phyloP scores from a whole-genome alignment of 129 eudicot species.

The Helianthus annuus region DNA sequence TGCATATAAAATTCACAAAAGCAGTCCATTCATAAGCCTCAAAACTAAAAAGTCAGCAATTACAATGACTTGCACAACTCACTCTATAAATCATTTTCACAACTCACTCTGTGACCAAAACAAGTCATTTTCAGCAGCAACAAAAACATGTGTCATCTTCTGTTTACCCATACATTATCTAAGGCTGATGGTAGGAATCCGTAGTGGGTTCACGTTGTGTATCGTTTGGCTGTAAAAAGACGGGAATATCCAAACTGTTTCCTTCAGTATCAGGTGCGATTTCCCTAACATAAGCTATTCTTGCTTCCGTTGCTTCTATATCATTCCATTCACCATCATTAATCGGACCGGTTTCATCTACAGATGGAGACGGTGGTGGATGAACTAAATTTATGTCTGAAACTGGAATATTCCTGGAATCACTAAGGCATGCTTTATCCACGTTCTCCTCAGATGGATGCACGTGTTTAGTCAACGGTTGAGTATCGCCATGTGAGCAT shows the following conservation, averaged over 20 bases:
- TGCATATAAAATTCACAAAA: background rate
- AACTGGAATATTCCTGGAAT: constrained; percentile 50
- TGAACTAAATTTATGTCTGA: constrained; percentile 52
- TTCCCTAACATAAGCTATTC: constrained; percentile 86
- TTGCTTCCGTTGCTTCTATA: constrained; percentile 87
- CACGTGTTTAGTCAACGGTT: constrained; percentile 82
- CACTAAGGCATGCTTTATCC: constrained; percentile 86
- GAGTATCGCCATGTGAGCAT: constrained; percentile 47
- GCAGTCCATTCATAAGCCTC: constrained; percentile 24
- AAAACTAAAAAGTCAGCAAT: constrained; percentile 1
- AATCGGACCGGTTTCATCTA: constrained; percentile 46
- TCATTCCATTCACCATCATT: constrained; percentile 89
- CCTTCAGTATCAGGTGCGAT: constrained; percentile 61
- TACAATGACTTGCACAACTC: constrained; percentile 30
- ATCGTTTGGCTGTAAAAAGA: constrained; percentile 53
- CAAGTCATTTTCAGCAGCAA: constrained; percentile 10
- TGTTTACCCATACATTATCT: constrained; percentile 23
- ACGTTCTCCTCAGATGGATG: constrained; percentile 86
- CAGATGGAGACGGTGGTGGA: constrained; percentile 41
- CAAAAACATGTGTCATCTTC: background rate
- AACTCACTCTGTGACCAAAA: constrained; percentile 20
- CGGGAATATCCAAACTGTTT: constrained; percentile 77
- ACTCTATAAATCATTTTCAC: constrained; percentile 33
- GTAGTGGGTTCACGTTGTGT: constrained; percentile 50
- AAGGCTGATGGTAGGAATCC: constrained; percentile 57